phyloP scores from a whole-genome alignment of 148 eudicot genomes.

The Camellia japonica region DNA sequence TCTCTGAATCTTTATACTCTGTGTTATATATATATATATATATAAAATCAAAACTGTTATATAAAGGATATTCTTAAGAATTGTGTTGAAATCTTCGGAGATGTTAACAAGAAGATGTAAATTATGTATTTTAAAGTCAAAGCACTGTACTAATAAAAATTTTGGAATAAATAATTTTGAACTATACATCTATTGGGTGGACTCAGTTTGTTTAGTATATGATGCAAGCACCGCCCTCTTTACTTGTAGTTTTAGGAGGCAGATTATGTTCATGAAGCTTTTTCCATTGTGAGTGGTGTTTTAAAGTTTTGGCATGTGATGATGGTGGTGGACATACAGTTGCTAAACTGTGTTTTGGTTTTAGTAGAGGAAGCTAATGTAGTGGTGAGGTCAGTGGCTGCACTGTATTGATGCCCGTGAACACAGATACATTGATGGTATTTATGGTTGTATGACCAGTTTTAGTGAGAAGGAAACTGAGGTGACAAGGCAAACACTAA shows the following conservation, averaged over 20 bases:
- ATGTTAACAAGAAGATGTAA: background rate
- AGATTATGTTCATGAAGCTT: background rate
- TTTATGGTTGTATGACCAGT: background rate
- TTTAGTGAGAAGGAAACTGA: no score
- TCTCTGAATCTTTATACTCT: background rate
- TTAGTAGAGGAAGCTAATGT: background rate
- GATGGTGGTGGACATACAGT: background rate
- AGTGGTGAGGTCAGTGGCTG: background rate
- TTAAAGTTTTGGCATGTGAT: constrained; percentile 1
- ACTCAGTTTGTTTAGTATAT: background rate
- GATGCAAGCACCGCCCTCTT: background rate
- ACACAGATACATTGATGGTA: background rate
- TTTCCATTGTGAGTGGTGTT: background rate
- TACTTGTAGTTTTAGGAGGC: background rate
- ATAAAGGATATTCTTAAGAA: background rate
- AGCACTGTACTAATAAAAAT: background rate
- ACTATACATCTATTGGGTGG: background rate
- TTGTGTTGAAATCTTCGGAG: background rate
- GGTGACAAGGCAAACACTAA: no score
- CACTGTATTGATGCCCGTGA: background rate
- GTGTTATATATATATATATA: background rate
- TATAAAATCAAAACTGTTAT: background rate
- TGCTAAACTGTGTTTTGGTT: background rate
- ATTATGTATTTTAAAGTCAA: background rate
- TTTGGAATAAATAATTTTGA: background rate